phyloP scores from a whole-genome alignment of 2,329 filamentous ascomycete genomes.

The Lachnellula occidentalis region DNA sequence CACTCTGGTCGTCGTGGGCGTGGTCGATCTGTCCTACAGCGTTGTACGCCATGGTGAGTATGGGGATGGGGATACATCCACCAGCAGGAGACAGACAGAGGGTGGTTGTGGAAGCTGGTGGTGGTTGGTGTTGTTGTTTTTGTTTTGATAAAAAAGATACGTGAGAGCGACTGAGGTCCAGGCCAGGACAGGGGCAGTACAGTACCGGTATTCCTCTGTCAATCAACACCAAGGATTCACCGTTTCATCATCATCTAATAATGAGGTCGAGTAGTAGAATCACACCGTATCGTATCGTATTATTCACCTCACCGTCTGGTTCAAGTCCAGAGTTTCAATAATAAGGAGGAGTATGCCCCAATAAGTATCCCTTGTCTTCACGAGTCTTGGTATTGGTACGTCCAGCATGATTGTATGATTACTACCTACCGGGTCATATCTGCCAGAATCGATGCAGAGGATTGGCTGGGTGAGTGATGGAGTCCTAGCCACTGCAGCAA shows the following conservation, averaged over 20 bases:
- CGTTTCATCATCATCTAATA: too few species aligned
- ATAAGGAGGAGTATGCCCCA: background rate
- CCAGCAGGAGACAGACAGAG: background rate
- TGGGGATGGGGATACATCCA: background rate
- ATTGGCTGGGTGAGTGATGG: too few species aligned
- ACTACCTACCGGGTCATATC: too few species aligned
- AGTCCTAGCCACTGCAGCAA: too few species aligned
- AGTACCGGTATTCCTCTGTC: too few species aligned
- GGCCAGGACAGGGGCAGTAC: too few species aligned
- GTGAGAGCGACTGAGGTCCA: too few species aligned
- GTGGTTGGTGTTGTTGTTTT: slow-evolving; percentile 1
- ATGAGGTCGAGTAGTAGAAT: too few species aligned
- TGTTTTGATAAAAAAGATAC: background rate
- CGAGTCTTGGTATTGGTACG: background rate
- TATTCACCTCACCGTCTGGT: background rate
- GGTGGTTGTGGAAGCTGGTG: background rate
- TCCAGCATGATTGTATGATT: too few species aligned
- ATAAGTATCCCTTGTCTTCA: background rate
- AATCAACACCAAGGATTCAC: too few species aligned
- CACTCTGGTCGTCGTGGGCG: slow-evolving; percentile 1
- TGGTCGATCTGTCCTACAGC: slow-evolving; percentile 10
- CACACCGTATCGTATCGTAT: background rate
- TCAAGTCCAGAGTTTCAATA: background rate
- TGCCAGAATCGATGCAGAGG: too few species aligned
- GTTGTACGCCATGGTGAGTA: slow-evolving; percentile 14